These are phyloP conservation scores for Apiospora sp. DNA, from an alignment of 2,329 filamentous ascomycete species.

Conservation along the genomic window DNA sequence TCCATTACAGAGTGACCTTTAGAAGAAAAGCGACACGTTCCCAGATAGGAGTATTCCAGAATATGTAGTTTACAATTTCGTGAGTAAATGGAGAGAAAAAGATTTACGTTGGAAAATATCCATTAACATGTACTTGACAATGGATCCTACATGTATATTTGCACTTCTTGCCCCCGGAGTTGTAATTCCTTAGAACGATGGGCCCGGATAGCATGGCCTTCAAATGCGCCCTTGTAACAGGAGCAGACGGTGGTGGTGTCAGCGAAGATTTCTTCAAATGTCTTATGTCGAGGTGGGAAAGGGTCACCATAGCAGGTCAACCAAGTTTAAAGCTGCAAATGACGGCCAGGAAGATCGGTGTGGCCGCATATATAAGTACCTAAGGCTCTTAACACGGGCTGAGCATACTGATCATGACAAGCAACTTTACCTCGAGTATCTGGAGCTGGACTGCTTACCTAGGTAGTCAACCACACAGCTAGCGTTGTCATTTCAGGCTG, in stretches of 20 bases:
- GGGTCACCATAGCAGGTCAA: conserved; percentile 61
- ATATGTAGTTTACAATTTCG: neutral
- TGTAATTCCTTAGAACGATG: neutral
- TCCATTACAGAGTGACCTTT: neutral
- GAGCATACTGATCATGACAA: conserved; percentile 53
- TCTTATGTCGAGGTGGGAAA: conserved; percentile 56
- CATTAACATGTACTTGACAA: neutral
- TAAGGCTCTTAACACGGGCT: conserved; percentile 58
- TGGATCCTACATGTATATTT: neutral
- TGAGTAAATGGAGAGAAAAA: neutral
- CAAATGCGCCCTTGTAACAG: conserved; percentile 57
- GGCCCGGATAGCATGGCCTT: conserved; percentile 41
- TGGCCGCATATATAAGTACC: conserved; percentile 51
- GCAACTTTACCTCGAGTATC: conserved; percentile 55
- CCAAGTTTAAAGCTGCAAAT: conserved; percentile 58
- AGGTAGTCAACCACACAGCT: too few species aligned
- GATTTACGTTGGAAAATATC: neutral
- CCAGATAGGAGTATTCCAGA: neutral
- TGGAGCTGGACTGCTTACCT: conserved; percentile 63
- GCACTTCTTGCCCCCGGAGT: neutral
- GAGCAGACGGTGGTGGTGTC: conserved; percentile 61
- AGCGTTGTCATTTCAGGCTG: too few species aligned
- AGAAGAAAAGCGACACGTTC: neutral
- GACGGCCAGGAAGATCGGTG: conserved; percentile 52
- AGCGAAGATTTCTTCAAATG: conserved; percentile 57